Evolutionary conservation across 805 yeast species (phyloP), one percentile per base, ranked within the genome.

Genomic region (Lipomyces yamadae): DNA sequence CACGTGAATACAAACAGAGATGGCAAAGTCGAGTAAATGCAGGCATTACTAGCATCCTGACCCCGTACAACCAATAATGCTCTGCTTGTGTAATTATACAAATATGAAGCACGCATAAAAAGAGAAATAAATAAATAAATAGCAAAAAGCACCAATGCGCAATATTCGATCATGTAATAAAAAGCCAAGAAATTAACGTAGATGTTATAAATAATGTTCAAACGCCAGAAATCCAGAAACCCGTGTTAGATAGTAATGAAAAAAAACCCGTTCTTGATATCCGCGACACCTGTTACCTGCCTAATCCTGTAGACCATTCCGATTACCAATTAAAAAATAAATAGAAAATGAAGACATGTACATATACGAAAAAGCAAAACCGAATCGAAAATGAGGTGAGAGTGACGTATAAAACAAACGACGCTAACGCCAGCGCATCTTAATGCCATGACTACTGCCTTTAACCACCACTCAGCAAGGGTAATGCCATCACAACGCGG

Each of bases 241-340:
- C 34, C 55, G 34, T 11, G 29, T 13, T 52, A n/a, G n/a, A n/a
- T n/a, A 62, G 54, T 29, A 10, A 42, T 30, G 37, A 56, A 54
- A 39, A 39, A 56, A 48, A 18, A 24, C 48, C 32, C 11, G 55
- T 29, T 32, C 62, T 13, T 61, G 39, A 37, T 24, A 24, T 30
- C 15, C 53, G 1, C 64, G 32, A 50, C 24, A 39, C 64, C 65
- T 56, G 55, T 52, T 64, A 48, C 67, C 48, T 58, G 54, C 34
- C 11, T 24, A 45, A 54, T 53, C 63, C 59, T 50, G 56, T 52
- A 29, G 55, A 29, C 24, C 24, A 24, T 32, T 4, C 15, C 24
- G 10, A 8, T 52, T 52, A 29, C 55, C 32, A 32, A 52, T 29
- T 29, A 29, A 24, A 33, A 59, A 58, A 32, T 7, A 32, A 60